Conservation (phyloP, 768 basidiomycete species). For the Termitomyces sp. region DNA sequence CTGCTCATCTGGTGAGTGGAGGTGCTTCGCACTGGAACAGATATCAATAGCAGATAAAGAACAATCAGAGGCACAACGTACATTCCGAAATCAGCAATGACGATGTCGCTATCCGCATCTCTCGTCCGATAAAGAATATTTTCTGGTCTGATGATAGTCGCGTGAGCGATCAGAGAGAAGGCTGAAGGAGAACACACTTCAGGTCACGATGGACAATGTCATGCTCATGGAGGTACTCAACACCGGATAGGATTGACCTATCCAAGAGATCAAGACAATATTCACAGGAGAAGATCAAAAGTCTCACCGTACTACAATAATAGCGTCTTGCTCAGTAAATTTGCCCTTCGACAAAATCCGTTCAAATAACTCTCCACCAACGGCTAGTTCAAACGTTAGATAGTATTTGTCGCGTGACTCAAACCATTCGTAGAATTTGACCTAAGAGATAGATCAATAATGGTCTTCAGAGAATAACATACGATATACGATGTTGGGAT, state of each 20-base stretch:
- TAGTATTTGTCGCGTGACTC: constrained; percentile 94
- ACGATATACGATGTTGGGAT: constrained; percentile 80
- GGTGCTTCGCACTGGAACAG: constrained; percentile 68
- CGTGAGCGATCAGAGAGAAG: background rate
- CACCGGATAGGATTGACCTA: constrained; percentile 81
- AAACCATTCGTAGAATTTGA: constrained; percentile 96
- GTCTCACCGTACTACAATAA: constrained; percentile 66
- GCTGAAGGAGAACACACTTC: constrained; percentile 47
- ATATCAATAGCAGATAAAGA: background rate
- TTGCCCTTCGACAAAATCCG: constrained; percentile 81
- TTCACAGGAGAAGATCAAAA: background rate
- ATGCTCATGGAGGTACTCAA: constrained; percentile 86
- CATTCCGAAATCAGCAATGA: constrained; percentile 98
- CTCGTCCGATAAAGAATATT: constrained; percentile 91
- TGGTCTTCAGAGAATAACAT: background rate
- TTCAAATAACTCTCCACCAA: constrained; percentile 93
- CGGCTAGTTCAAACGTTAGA: constrained; percentile 90
- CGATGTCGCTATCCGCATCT: constrained; percentile 75
- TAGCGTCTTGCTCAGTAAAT: constrained; percentile 92
- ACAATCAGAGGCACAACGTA: constrained; percentile 36
- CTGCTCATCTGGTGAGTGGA: constrained; percentile 68
- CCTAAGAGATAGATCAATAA: constrained; percentile 37
- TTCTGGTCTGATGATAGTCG: constrained; percentile 62
- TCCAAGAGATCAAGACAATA: background rate
- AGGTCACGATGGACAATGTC: constrained; percentile 96